Evolutionary conservation across 495 filamentous ascomycete species (phyloP).

Genomic region (Pyrenula aspistea): DNA sequence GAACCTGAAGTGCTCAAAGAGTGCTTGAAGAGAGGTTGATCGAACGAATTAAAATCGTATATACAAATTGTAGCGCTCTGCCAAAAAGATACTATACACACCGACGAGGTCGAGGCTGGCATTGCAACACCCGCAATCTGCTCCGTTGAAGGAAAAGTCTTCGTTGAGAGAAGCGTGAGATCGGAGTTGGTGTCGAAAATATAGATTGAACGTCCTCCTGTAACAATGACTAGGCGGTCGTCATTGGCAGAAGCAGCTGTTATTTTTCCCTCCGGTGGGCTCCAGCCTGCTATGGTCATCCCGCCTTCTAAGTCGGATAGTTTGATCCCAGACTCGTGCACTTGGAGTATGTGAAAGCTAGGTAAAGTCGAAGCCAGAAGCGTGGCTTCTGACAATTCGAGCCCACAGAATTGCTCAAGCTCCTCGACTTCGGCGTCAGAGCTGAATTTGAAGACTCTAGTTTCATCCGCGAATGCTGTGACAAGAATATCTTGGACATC

Average conservation of each 20-base stretch:
- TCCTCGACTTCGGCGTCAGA: conserved; percentile 74
- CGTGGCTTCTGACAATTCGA: conserved; percentile 60
- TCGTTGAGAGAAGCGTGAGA: conserved; percentile 40
- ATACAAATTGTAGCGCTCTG: conserved; percentile 62
- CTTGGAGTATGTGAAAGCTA: conserved; percentile 57
- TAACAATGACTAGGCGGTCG: conserved; percentile 53
- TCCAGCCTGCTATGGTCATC: conserved; percentile 58
- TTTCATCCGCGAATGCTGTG: conserved; percentile 74
- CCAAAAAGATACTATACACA: conserved; percentile 78
- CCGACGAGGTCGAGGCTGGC: conserved; percentile 28
- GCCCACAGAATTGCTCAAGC: conserved; percentile 55
- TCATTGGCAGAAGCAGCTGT: conserved; percentile 69
- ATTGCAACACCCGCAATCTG: conserved; percentile 80
- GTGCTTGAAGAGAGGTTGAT: conserved; percentile 45
- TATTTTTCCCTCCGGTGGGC: conserved; percentile 45
- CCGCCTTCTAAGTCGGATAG: conserved; percentile 60
- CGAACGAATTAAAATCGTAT: conserved; percentile 49
- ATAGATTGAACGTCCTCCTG: conserved; percentile 55
- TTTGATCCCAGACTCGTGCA: conserved; percentile 51
- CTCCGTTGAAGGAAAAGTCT: conserved; percentile 47
- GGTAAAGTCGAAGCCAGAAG: conserved; percentile 55
- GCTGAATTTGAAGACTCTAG: conserved; percentile 70
- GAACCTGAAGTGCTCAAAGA: conserved; percentile 43
- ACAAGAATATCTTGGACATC: conserved; percentile 56
- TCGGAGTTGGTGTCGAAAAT: conserved; percentile 51